Evolutionary conservation across 257 asterid species (phyloP), one percentile per base, ranked within the genome.

Genomic region (Penstemon davidsonii): DNA sequence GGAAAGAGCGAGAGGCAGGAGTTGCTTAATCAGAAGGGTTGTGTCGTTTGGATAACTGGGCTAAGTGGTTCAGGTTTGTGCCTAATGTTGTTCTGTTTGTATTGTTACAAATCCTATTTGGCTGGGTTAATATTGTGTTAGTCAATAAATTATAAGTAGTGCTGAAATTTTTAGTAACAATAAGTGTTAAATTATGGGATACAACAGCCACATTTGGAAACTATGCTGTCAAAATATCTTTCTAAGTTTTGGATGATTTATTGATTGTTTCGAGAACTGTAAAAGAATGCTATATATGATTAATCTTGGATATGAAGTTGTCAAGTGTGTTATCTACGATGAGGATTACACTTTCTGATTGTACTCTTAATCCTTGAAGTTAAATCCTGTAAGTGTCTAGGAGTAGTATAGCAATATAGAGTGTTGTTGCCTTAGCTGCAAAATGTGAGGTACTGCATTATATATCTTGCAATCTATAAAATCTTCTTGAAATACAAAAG

Each of bases 1-100:
- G 92, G 82, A 50, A 94, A 85, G 80, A 77, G 72, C 43, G 96
- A 91, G 49, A 82, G 99, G 76, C 78, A 94, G 80, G 81, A 80
- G 66, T 75, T 94, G 88, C 96, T 94, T 71, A 89, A 85, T 79
- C 99, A 94, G 75, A 94, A 86, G 83, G 99, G 99, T 13, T 89
- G 98, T 81, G 96, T 91, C 67, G 72, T 94, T 77, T 94, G 99
- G 99, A 82, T 94, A 60, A 94, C 99, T 66, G 99, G 99, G 42
- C 88, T 94, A 37, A 94, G 99, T 78, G 99, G 99, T 81, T 94
- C 99, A 84, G 99, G 99, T 94, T 62, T 73, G 93, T 79, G 42
- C 64, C 19, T 37, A 4, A 18, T 45, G 11, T 41, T 5, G 15
- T 33, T 53, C 8, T 44, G n/a, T 4, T 62, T 49, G 6, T n/a